Conservation (phyloP, 805 yeast genomes). For the Ascoidea rubescens region DNA sequence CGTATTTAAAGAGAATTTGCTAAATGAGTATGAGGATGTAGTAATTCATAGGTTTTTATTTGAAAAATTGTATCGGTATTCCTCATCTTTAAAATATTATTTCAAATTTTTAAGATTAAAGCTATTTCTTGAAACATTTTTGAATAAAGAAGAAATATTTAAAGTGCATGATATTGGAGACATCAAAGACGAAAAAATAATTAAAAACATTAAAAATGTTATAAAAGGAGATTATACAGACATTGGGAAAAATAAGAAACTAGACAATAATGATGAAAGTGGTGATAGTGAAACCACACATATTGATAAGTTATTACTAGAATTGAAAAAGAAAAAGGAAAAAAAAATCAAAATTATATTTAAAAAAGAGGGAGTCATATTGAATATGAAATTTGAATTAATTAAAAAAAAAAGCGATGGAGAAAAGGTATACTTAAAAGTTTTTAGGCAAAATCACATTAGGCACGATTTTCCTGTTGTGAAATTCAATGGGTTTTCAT, state of each 20-base stretch:
- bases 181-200: too few species aligned
- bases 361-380: background rate
- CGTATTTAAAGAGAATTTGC: background rate
- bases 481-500: background rate
- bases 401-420: background rate
- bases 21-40: background rate
- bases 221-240: too few species aligned
- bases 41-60: conserved; percentile 4
- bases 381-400: background rate
- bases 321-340: too few species aligned
- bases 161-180: too few species aligned
- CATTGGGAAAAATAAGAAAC: background rate
- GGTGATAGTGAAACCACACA: background rate
- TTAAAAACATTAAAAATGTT: too few species aligned
- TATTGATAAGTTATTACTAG: too few species aligned
- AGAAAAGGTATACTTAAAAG: background rate
- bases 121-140: background rate
- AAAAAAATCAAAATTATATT: too few species aligned
- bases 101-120: conserved; percentile 4
- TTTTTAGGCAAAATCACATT: background rate
- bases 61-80: conserved; percentile 17
- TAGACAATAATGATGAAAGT: background rate
- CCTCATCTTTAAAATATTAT: conserved; percentile 1
- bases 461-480: background rate
- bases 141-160: too few species aligned